Conservation (phyloP, 2,329 filamentous ascomycete genomes). For the Verticillium longisporum region DNA sequence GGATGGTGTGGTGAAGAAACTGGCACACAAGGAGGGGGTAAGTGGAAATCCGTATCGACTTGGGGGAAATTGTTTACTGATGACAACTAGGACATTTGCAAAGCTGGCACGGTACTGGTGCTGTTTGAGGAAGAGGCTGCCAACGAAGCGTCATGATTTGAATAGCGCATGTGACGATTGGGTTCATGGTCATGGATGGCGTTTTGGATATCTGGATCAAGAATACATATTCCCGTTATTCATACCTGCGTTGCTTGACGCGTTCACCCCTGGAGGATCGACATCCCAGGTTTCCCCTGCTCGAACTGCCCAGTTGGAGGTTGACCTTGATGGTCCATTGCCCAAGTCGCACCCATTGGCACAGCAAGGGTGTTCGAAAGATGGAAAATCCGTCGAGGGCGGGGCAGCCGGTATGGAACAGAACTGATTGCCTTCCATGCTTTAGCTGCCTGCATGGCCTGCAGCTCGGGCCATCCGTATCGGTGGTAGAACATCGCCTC, state of each 20-base stretch:
- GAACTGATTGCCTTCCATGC: background rate
- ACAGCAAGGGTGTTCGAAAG: background rate
- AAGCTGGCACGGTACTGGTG: constrained; percentile 67
- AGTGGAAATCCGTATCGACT: constrained; percentile 23
- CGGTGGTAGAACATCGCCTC: background rate
- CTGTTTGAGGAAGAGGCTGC: constrained; percentile 55
- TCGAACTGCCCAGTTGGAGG: too few species aligned
- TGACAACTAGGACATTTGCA: constrained; percentile 61
- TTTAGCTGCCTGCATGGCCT: background rate
- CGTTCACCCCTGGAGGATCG: too few species aligned
- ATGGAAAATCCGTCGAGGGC: background rate
- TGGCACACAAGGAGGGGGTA: constrained; percentile 70
- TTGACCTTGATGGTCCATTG: background rate
- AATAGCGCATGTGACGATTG: background rate
- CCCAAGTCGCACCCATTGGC: background rate
- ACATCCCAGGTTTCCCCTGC: too few species aligned
- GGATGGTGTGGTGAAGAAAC: constrained; percentile 61
- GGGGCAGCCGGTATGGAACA: background rate
- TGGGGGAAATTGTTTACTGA: constrained; percentile 1
- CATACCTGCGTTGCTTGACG: background rate
- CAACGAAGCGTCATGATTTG: constrained; percentile 4
- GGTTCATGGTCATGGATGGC: background rate
- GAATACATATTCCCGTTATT: background rate
- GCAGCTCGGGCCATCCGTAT: background rate
- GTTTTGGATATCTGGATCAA: background rate